phyloP scores from a whole-genome alignment of 2,329 filamentous ascomycete genomes.

The Aspergillus sp. region DNA sequence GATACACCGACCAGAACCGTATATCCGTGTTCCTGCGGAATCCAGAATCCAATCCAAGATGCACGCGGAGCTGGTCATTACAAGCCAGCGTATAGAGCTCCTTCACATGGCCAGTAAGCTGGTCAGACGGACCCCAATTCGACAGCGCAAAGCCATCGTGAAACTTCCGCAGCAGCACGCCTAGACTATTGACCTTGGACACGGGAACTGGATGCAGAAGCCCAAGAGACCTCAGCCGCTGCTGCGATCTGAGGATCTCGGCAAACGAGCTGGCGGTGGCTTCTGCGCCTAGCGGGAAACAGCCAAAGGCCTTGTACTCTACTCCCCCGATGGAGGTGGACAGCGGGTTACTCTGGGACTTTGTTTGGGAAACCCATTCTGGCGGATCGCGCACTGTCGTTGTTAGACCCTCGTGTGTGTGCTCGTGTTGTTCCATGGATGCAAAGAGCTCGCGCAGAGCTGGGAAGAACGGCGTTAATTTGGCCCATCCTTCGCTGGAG shows the following conservation, averaged over 20 bases:
- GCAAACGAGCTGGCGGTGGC: constrained; percentile 42
- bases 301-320: constrained; percentile 44
- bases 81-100: constrained; percentile 29
- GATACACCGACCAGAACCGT: constrained; percentile 45
- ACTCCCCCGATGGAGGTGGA: constrained; percentile 38
- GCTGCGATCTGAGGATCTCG: constrained; percentile 47
- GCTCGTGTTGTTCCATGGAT: constrained; percentile 23
- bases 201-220: constrained; percentile 41
- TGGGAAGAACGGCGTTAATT: constrained; percentile 28
- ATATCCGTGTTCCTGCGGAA: constrained; percentile 36
- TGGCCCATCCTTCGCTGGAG: constrained; percentile 25
- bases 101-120: constrained; percentile 29
- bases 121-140: constrained; percentile 17
- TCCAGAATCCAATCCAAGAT: constrained; percentile 43
- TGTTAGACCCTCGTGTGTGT: constrained; percentile 6
- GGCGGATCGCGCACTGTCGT: constrained; percentile 28
- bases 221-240: constrained; percentile 41
- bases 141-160: constrained; percentile 26
- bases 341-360: constrained; percentile 35
- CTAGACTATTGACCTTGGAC: constrained; percentile 36
- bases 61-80: constrained; percentile 30
- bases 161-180: constrained; percentile 31
- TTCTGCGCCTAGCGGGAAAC: constrained; percentile 49
- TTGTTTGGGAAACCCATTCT: constrained; percentile 33
- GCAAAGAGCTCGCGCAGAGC: constrained; percentile 24